Conservation (phyloP, 345 rosid genomes). For the Boechera stricta region DNA sequence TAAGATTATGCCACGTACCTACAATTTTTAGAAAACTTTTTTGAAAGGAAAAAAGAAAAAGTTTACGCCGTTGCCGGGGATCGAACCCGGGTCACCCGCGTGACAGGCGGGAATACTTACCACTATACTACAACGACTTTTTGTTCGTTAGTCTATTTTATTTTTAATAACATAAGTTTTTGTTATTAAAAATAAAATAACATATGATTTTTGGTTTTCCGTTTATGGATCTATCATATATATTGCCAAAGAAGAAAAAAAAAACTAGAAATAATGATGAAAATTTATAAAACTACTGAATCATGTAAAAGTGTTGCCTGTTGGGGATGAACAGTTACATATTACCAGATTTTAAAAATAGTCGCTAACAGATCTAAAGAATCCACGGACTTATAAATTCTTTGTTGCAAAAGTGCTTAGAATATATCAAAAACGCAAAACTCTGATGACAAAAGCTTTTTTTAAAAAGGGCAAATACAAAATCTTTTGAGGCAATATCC, state of each 20-base stretch:
- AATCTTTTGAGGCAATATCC: neutral
- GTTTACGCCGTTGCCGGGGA: constrained; percentile 82
- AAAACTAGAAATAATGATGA: neutral
- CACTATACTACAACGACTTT: constrained; percentile 92
- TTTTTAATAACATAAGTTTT: too few relatives aligned
- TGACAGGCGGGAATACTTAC: constrained; percentile 96
- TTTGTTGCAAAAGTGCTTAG: constrained; percentile 5
- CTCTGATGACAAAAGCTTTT: neutral
- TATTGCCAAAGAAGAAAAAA: neutral
- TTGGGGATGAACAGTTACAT: neutral
- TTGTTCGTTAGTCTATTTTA: neutral
- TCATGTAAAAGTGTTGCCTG: neutral
- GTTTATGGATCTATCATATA: neutral
- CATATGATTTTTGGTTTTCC: neutral
- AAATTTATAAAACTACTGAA: neutral
- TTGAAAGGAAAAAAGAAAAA: neutral
- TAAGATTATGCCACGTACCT: constrained; percentile 33
- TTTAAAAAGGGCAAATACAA: neutral
- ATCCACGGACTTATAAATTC: neutral
- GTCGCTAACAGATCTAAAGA: neutral
- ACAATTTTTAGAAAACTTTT: neutral
- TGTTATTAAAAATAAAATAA: too few relatives aligned
- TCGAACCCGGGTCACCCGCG: constrained; percentile 97
- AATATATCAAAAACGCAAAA: constrained; percentile 2
- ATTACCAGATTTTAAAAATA: neutral